Conservation (phyloP, 306 rosid genomes). For the Myrica gale region DNA sequence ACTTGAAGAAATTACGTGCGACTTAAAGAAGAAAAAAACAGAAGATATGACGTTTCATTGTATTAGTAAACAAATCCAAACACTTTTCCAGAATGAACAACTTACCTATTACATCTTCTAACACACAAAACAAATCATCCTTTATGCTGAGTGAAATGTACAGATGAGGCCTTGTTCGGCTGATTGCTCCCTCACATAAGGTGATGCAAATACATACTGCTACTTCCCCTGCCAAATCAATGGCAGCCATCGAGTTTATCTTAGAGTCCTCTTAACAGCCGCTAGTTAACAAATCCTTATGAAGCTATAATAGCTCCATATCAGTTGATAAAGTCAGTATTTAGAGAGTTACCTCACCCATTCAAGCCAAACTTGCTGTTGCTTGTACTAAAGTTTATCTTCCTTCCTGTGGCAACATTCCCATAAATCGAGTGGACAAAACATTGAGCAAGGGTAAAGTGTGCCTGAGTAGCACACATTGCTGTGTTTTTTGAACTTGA, state of each 20-base stretch:
- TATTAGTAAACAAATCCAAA: no score
- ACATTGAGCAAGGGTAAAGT: neutral
- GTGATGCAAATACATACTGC: neutral
- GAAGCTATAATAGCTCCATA: neutral
- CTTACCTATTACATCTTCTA: slow-evolving; percentile 11
- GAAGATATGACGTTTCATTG: no score
- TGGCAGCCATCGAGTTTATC: neutral
- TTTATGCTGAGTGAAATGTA: neutral
- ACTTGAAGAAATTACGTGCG: no score
- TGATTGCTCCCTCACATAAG: neutral
- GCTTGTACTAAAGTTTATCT: neutral
- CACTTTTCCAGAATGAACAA: neutral
- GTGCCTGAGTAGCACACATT: neutral
- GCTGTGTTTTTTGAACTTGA: neutral
- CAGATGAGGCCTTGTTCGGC: slow-evolving; percentile 3
- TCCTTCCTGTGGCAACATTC: neutral
- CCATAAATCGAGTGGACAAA: neutral
- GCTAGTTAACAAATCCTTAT: neutral
- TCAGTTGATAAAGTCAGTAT: neutral
- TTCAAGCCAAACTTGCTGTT: neutral
- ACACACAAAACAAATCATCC: neutral
- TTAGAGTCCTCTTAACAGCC: neutral
- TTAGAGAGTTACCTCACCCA: neutral
- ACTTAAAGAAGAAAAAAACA: no score
- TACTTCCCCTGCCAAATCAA: neutral